phyloP scores from a whole-genome alignment of 2,329 filamentous ascomycete genomes.

The Triangularia setosa region DNA sequence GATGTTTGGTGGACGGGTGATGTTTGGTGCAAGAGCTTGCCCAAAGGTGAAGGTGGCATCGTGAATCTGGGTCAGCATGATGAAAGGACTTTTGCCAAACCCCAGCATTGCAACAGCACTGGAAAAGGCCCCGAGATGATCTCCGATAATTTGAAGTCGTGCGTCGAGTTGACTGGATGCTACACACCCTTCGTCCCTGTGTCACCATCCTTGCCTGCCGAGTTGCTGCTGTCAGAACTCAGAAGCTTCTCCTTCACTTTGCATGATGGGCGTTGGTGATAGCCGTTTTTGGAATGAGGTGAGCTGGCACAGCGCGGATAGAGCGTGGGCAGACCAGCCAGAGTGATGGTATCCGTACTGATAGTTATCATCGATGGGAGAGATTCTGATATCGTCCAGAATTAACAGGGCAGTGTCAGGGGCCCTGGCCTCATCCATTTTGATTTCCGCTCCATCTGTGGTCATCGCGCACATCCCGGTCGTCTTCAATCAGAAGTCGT shows the following conservation, averaged over 20 bases:
- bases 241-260: neutral
- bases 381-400: too few relatives aligned
- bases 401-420: constrained; percentile 15
- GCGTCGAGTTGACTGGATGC: neutral
- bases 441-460: constrained; percentile 23
- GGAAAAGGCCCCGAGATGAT: constrained; percentile 17
- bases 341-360: too few relatives aligned
- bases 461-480: constrained; percentile 20
- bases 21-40: neutral
- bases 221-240: neutral
- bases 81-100: constrained; percentile 16
- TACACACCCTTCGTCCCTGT: neutral
- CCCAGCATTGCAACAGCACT: constrained; percentile 15
- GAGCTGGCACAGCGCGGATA: neutral
- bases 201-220: neutral
- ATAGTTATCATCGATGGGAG: too few relatives aligned
- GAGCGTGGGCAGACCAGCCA: too few relatives aligned
- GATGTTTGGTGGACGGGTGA: constrained; percentile 1
- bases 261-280: neutral
- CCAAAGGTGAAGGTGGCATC: constrained; percentile 3
- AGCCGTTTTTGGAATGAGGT: neutral
- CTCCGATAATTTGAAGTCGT: constrained; percentile 1
- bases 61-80: constrained; percentile 12
- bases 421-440: constrained; percentile 11
- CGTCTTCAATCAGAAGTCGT: neutral